phyloP scores from a whole-genome alignment of 2,329 filamentous ascomycete species.

The Alternaria brassicae region DNA sequence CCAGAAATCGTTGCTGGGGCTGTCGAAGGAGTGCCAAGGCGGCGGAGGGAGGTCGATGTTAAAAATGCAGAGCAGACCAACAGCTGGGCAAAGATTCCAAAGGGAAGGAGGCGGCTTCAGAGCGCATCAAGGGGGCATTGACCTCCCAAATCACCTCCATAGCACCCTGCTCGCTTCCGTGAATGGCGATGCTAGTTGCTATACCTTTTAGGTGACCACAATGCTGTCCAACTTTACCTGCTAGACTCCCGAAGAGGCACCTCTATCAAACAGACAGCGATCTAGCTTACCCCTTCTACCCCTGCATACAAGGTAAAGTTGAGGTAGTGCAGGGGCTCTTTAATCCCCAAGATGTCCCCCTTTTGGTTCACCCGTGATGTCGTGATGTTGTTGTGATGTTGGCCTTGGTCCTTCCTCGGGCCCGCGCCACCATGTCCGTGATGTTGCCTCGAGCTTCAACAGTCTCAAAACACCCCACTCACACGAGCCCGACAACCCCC shows the following conservation, averaged over 20 bases:
- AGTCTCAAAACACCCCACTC: background rate
- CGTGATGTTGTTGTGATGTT: background rate
- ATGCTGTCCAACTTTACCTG: conserved; percentile 1
- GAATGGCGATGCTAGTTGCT: conserved; percentile 5
- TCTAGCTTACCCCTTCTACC: background rate
- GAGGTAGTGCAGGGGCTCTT: background rate
- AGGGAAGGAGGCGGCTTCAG: background rate
- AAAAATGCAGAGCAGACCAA: background rate
- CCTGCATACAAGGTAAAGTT: conserved; percentile 10
- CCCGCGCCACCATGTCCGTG: background rate
- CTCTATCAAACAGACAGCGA: background rate
- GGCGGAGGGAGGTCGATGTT: background rate
- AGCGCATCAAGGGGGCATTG: conserved; percentile 3
- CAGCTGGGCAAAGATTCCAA: background rate
- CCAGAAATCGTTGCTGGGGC: background rate
- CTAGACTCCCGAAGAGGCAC: background rate
- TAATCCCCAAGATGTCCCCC: background rate
- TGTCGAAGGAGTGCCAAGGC: background rate
- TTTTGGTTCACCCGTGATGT: background rate
- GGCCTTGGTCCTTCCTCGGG: background rate
- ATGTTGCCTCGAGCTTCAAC: conserved; percentile 2
- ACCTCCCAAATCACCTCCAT: background rate
- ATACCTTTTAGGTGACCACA: background rate
- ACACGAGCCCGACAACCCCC: background rate
- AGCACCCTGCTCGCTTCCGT: conserved; percentile 4